Percentiles rank a stretch among this genome's conserved stretches.
phyloP scores from a whole-genome alignment of 2,329 filamentous ascomycete genomes.

The Exophiala xenobiotica region DNA sequence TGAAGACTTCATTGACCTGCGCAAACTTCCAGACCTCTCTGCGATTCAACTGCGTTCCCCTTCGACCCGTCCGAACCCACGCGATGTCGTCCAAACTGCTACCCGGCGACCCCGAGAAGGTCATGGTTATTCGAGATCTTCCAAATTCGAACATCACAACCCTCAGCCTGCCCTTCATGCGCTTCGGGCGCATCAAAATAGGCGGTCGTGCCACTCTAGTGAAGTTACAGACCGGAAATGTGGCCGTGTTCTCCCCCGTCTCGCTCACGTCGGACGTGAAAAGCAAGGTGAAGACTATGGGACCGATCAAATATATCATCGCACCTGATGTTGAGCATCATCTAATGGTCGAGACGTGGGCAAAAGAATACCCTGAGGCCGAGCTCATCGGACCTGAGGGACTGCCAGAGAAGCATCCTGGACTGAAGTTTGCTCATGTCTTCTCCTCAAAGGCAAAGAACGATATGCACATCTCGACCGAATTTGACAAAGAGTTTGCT shows the following conservation, averaged over 20 bases:
- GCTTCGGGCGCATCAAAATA: constrained; percentile 75
- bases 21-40: not conserved
- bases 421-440: constrained; percentile 65
- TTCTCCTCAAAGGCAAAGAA: constrained; percentile 59
- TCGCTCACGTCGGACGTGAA: constrained; percentile 75
- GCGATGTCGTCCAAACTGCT: constrained; percentile 60
- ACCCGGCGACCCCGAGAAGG: constrained; percentile 69
- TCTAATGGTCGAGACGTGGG: constrained; percentile 87
- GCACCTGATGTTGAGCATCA: constrained; percentile 92
- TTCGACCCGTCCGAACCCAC: not conserved
- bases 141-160: constrained; percentile 60
- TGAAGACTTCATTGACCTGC: too few species aligned
- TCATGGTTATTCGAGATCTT: constrained; percentile 87
- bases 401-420: constrained; percentile 75
- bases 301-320: constrained; percentile 76
- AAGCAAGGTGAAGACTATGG: constrained; percentile 58
- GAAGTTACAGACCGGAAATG: constrained; percentile 70
- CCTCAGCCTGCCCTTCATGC: constrained; percentile 78
- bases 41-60: not conserved
- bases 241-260: constrained; percentile 90
- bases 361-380: constrained; percentile 72
- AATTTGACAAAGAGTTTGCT: constrained; percentile 85
- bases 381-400: constrained; percentile 80
- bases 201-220: constrained; percentile 86
- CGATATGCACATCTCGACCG: constrained; percentile 59